A percentile compares a stretch with the other conserved stretches of the same genome.
Evolutionary conservation across 495 filamentous ascomycete species (phyloP).

Genomic region (Rhypophila decipiens): DNA sequence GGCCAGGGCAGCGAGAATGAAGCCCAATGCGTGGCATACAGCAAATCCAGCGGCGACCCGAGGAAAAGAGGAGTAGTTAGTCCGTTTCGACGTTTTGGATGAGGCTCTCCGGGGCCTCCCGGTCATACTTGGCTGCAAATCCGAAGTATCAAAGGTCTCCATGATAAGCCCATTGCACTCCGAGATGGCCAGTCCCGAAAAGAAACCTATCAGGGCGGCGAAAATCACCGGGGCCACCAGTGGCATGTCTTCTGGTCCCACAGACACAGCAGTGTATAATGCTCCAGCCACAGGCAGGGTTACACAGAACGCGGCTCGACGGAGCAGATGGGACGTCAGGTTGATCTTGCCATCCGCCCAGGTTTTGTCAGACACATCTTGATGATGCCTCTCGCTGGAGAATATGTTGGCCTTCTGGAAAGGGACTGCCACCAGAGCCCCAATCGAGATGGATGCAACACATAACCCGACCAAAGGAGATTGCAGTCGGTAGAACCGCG

Average conservation of each 20-base stretch:
- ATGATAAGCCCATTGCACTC: conserved; percentile 73
- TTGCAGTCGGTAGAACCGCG: conserved; percentile 53
- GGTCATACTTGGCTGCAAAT: conserved; percentile 58
- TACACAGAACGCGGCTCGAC: conserved; percentile 58
- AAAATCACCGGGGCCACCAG: conserved; percentile 59
- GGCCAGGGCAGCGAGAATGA: conserved; percentile 56
- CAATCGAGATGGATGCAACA: conserved; percentile 56
- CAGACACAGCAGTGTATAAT: conserved; percentile 57
- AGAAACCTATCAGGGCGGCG: conserved; percentile 59
- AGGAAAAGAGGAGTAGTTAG: conserved; percentile 62
- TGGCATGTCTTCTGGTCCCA: conserved; percentile 49
- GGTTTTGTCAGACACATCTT: conserved; percentile 49
- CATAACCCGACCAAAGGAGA: conserved; percentile 58
- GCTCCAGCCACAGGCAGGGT: conserved; percentile 58
- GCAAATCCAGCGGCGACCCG: conserved; percentile 66
- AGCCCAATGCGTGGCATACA: conserved; percentile 58
- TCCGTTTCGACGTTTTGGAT: conserved; percentile 46
- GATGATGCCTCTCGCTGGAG: conserved; percentile 50
- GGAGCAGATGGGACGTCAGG: conserved; percentile 63
- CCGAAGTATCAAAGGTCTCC: conserved; percentile 74
- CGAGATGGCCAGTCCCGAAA: conserved; percentile 64
- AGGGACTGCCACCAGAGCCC: conserved; percentile 60
- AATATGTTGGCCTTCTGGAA: conserved; percentile 65
- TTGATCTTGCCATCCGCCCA: conserved; percentile 52
- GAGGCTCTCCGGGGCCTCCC: conserved; percentile 44